These are phyloP conservation scores for Dothistroma pini DNA, from an alignment of 2,329 filamentous ascomycete species.

Conservation along the genomic window DNA sequence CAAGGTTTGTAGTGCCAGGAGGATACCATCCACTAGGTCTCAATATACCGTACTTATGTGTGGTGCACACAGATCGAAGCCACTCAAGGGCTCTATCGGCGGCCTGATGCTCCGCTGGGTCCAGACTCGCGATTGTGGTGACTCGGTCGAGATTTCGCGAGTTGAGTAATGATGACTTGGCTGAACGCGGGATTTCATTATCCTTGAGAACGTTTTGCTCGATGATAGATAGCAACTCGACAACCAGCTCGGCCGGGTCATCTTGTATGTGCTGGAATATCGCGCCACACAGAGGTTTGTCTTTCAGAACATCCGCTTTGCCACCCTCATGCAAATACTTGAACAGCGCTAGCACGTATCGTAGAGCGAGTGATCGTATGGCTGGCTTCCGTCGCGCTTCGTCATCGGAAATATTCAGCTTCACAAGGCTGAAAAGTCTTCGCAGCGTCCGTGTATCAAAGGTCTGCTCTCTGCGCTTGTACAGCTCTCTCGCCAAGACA, in stretches of 20 bases:
- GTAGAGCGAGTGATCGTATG: constrained; percentile 75
- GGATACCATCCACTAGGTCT: constrained; percentile 83
- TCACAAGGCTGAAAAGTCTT: constrained; percentile 72
- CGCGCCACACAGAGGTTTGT: constrained; percentile 63
- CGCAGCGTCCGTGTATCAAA: constrained; percentile 68
- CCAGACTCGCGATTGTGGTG: constrained; percentile 58
- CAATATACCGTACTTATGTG: constrained; percentile 67
- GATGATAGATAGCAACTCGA: constrained; percentile 69
- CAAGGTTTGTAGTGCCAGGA: constrained; percentile 43
- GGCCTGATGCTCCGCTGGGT: constrained; percentile 49
- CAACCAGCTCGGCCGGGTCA: constrained; percentile 70
- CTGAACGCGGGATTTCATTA: constrained; percentile 64
- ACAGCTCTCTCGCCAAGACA: constrained; percentile 70
- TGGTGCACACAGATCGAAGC: constrained; percentile 70
- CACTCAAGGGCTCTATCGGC: constrained; percentile 71
- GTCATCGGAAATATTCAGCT: constrained; percentile 50
- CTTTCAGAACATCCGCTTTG: constrained; percentile 77
- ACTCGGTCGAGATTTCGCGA: constrained; percentile 38
- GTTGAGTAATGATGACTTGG: constrained; percentile 55
- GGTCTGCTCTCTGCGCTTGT: constrained; percentile 68
- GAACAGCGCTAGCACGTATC: constrained; percentile 74
- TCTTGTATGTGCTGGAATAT: constrained; percentile 73
- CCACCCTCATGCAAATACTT: constrained; percentile 72
- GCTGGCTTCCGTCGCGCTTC: constrained; percentile 66
- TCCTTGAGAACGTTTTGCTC: constrained; percentile 72